Conservation (phyloP, 768 basidiomycete genomes). For the Astraeus odoratus region DNA sequence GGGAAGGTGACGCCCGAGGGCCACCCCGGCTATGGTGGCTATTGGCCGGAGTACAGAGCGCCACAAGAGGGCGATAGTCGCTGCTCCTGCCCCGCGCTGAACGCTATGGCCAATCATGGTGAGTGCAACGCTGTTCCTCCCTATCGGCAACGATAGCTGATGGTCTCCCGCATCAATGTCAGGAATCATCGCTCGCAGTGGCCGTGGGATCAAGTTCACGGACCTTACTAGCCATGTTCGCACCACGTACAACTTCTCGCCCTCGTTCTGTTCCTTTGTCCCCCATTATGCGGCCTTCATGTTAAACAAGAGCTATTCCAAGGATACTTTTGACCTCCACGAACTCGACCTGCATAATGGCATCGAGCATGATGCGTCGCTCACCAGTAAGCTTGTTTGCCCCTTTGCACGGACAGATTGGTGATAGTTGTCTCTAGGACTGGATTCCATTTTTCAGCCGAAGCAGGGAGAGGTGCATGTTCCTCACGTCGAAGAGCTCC, state of each 20-base stretch:
- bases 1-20: slow-evolving; percentile 54
- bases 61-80: slow-evolving; percentile 61
- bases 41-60: slow-evolving; percentile 63
- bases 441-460: slow-evolving; percentile 40
- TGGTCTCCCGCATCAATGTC: not conserved
- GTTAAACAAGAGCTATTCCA: slow-evolving; percentile 48
- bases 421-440: slow-evolving; percentile 34
- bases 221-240: slow-evolving; percentile 39
- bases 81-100: slow-evolving; percentile 67
- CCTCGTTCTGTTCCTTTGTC: slow-evolving; percentile 62
- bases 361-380: slow-evolving; percentile 30
- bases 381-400: slow-evolving; percentile 22
- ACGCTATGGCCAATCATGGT: slow-evolving; percentile 85
- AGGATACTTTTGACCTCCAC: slow-evolving; percentile 54
- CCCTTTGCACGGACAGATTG: not conserved
- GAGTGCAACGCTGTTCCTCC: not conserved
- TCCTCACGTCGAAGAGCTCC: slow-evolving; percentile 48
- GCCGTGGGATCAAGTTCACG: slow-evolving; percentile 61
- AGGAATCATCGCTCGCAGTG: slow-evolving; percentile 51
- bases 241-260: slow-evolving; percentile 60
- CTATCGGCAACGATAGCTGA: not conserved
- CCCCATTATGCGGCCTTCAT: slow-evolving; percentile 53
- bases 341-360: slow-evolving; percentile 71
- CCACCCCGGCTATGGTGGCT: slow-evolving; percentile 50
- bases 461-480: slow-evolving; percentile 49